These are phyloP conservation scores for Hortaea sp. DNA, from an alignment of 2,329 filamentous ascomycete genomes.

Conservation along the genomic window DNA sequence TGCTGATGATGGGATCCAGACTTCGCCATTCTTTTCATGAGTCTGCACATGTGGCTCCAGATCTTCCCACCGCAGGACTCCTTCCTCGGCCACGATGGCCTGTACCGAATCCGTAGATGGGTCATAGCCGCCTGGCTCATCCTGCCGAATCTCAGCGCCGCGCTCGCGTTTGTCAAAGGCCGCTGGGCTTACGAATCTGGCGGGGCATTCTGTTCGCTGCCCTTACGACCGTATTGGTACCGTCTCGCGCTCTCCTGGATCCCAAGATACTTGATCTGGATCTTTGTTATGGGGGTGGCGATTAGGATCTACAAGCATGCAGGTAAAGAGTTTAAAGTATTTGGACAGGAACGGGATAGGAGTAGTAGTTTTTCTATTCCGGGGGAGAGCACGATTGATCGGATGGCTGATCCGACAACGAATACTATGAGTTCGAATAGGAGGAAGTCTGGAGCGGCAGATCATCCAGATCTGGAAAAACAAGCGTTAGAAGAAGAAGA, in stretches of 20 bases:
- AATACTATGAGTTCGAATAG: background rate
- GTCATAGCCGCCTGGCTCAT: conserved; percentile 50
- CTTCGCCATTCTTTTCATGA: conserved; percentile 61
- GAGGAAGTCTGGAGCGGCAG: background rate
- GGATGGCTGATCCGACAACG: background rate
- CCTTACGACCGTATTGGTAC: conserved; percentile 58
- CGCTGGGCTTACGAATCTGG: conserved; percentile 48
- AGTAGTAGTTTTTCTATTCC: conserved; percentile 5
- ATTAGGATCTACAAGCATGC: conserved; percentile 63
- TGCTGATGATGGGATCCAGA: conserved; percentile 34
- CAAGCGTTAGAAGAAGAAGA: background rate
- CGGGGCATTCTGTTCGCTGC: conserved; percentile 61
- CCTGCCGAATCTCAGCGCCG: conserved; percentile 50
- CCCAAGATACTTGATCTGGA: conserved; percentile 60
- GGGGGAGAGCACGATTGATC: conserved; percentile 2
- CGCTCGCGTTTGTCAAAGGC: conserved; percentile 52
- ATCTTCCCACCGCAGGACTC: conserved; percentile 49
- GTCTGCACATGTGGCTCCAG: conserved; percentile 61
- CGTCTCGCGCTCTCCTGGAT: conserved; percentile 60
- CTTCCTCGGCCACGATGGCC: conserved; percentile 45
- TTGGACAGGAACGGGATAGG: conserved; percentile 21
- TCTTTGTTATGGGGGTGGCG: conserved; percentile 55
- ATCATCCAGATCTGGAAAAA: background rate
- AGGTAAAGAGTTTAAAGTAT: conserved; percentile 33
- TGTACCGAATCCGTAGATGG: conserved; percentile 56